These are phyloP conservation scores for Colletotrichum sp. DNA, from an alignment of 2,329 filamentous ascomycete genomes.

Conservation along the genomic window DNA sequence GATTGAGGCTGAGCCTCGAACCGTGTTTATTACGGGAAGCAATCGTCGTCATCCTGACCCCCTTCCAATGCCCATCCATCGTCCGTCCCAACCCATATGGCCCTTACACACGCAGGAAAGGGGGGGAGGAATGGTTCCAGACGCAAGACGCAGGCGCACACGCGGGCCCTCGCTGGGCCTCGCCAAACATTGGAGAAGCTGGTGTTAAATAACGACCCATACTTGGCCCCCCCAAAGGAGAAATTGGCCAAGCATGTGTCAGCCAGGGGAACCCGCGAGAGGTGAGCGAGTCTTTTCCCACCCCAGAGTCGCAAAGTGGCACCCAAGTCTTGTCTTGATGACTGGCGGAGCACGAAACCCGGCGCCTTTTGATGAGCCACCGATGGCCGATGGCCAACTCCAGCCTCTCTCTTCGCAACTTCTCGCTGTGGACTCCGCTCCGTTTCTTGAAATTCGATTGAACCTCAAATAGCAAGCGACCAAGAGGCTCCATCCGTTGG, in stretches of 20 bases:
- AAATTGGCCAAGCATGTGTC: conserved; percentile 19
- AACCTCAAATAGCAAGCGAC: conserved; percentile 19
- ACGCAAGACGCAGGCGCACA: background rate
- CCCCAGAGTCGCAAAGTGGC: background rate
- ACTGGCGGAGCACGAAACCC: conserved; percentile 8
- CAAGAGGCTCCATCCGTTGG: background rate
- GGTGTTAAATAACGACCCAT: conserved; percentile 16
- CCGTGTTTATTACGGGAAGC: conserved; percentile 4
- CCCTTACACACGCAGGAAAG: background rate
- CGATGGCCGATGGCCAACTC: background rate
- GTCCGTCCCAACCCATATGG: background rate
- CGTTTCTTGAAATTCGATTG: conserved; percentile 5
- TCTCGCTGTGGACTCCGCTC: background rate
- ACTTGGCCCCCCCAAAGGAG: conserved; percentile 15
- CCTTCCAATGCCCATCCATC: background rate
- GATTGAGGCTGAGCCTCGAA: conserved; percentile 18
- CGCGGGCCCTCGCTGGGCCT: conserved; percentile 3
- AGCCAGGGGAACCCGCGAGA: conserved; percentile 4
- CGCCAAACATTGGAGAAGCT: conserved; percentile 11
- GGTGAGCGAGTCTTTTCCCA: background rate
- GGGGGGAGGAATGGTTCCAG: conserved; percentile 7
- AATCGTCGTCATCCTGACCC: conserved; percentile 11
- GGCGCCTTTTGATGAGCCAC: conserved; percentile 17
- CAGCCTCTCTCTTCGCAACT: background rate
- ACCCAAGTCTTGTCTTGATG: conserved; percentile 18